Percentiles rank a stretch among this genome's conserved stretches.
phyloP scores from a whole-genome alignment of 2,329 filamentous ascomycete species.

The Hypoxylon rubiginosum region DNA sequence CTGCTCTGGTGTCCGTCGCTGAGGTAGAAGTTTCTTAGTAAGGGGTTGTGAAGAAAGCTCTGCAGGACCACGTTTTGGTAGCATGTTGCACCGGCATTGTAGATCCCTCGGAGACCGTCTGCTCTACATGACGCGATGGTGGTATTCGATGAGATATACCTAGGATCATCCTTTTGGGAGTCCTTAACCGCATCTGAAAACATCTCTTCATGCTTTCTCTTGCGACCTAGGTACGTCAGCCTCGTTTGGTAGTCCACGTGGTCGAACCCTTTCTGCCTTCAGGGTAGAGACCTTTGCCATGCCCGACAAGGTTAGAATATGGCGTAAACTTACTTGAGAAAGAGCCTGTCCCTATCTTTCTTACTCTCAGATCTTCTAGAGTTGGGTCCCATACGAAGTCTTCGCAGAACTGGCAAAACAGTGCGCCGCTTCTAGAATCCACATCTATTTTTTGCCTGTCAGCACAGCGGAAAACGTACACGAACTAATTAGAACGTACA shows the following conservation, averaged over 20 bases:
- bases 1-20: constrained; percentile 86
- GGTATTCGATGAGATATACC: constrained; percentile 83
- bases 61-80: constrained; percentile 98
- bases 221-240: constrained; percentile 65
- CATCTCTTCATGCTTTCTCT: constrained; percentile 81
- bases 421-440: constrained; percentile 79
- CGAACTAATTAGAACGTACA: constrained; percentile 65
- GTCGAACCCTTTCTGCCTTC: not conserved
- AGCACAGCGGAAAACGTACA: constrained; percentile 46
- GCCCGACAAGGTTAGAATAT: not conserved
- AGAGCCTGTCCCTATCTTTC: constrained; percentile 76
- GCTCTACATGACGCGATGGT: constrained; percentile 85
- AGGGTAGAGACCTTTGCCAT: not conserved
- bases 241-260: not conserved
- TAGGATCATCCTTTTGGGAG: constrained; percentile 72
- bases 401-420: constrained; percentile 86
- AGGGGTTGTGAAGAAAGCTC: constrained; percentile 91
- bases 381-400: constrained; percentile 88
- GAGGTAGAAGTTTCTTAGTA: constrained; percentile 92
- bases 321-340: constrained; percentile 67
- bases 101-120: constrained; percentile 89
- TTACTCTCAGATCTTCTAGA: constrained; percentile 79
- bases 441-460: constrained; percentile 67
- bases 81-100: constrained; percentile 98
- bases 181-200: constrained; percentile 71